phyloP scores from a whole-genome alignment of 2,329 filamentous ascomycete genomes.

The Penicillium oxalicum region DNA sequence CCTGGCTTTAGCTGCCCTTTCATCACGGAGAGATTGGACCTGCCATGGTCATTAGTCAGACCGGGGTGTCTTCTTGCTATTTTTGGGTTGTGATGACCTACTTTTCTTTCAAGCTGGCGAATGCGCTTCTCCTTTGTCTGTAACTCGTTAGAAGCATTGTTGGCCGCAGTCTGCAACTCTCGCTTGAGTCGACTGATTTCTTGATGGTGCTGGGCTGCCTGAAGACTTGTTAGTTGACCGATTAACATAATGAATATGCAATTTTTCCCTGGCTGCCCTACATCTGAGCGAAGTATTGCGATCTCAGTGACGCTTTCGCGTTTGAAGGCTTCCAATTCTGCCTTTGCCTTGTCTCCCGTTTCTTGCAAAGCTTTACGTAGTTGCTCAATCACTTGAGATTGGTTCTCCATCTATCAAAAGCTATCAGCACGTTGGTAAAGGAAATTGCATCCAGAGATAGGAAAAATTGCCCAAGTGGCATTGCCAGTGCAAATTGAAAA shows the following conservation, averaged over 20 bases:
- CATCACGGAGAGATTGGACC: constrained; percentile 32
- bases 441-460: neutral
- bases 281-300: constrained; percentile 19
- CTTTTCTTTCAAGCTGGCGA: constrained; percentile 30
- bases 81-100: constrained; percentile 5
- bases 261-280: constrained; percentile 4
- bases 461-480: neutral
- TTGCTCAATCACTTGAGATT: constrained; percentile 17
- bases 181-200: constrained; percentile 23
- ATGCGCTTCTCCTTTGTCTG: constrained; percentile 29
- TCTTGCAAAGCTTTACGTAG: constrained; percentile 19
- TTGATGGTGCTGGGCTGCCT: constrained; percentile 23
- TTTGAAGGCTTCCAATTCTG: constrained; percentile 17
- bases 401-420: constrained; percentile 21
- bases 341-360: constrained; percentile 15
- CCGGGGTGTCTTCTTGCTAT: too few species aligned
- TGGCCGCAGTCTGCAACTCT: constrained; percentile 21
- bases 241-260: too few species aligned
- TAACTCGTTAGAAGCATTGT: constrained; percentile 22
- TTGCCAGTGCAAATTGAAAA: neutral
- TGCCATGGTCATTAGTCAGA: constrained; percentile 6
- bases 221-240: neutral
- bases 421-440: neutral
- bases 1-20: constrained; percentile 32
- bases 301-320: constrained; percentile 18